These are phyloP conservation scores for Colletotrichum limetticola DNA, from an alignment of 2,329 filamentous ascomycete species.

Conservation along the genomic window DNA sequence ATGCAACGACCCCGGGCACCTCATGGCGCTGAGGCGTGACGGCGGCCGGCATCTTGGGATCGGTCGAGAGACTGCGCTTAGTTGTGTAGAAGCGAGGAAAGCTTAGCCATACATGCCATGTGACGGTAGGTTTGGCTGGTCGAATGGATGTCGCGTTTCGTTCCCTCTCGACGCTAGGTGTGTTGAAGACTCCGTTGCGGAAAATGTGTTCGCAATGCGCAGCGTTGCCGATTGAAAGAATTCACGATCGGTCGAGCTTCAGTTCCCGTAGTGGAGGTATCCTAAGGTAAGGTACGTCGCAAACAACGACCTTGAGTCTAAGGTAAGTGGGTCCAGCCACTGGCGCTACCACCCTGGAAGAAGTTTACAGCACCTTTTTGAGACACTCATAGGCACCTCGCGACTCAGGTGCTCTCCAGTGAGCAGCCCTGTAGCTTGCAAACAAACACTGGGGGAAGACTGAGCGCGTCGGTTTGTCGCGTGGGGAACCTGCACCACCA, in stretches of 20 bases:
- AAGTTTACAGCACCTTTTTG: neutral
- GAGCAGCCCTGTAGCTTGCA: neutral
- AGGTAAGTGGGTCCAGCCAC: neutral
- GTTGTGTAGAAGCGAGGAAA: neutral
- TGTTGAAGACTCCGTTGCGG: neutral
- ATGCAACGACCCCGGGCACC: slow-evolving; percentile 63
- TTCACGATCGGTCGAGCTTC: slow-evolving; percentile 5
- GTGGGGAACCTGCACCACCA: slow-evolving; percentile 6
- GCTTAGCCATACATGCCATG: slow-evolving; percentile 1
- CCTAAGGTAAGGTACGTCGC: neutral
- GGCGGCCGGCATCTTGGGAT: slow-evolving; percentile 58
- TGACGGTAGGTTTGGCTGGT: neutral
- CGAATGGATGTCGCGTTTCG: neutral
- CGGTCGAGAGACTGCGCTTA: slow-evolving; percentile 3
- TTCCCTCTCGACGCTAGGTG: neutral
- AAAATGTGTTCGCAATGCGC: neutral
- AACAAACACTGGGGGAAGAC: neutral
- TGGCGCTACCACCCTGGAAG: neutral
- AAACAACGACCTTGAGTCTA: neutral
- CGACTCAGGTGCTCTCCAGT: neutral
- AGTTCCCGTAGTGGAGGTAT: neutral
- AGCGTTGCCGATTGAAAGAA: slow-evolving; percentile 9
- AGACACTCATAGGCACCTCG: neutral
- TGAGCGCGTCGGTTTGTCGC: slow-evolving; percentile 18
- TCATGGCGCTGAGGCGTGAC: slow-evolving; percentile 57